Evolutionary conservation across 495 filamentous ascomycete species (phyloP), one percentile per base, ranked within the genome.

Genomic region (Neurospora sp.): DNA sequence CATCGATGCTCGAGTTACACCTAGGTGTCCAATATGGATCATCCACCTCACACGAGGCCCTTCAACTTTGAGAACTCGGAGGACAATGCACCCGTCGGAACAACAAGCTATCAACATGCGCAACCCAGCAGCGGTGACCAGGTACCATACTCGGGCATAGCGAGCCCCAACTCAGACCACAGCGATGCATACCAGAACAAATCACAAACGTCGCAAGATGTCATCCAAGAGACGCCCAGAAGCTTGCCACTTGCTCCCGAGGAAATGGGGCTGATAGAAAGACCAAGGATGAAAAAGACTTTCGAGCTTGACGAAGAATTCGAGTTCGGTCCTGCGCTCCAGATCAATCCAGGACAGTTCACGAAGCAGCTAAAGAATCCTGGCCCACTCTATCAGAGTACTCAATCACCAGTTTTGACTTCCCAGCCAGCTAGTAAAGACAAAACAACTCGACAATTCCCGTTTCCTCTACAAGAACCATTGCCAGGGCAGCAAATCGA

Each of bases 231-330:
- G 27, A 35, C 54, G 14, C 54, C 54, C 12, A 66, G 54, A 16
- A 66, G 54, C 54, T 66, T 66, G 54, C 54, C 54, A 35, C 54
- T 66, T 20, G 18, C 66, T n/a, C 8, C 49, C 20, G n/a, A 69
- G n/a, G 74, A 75, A 2, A 60, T 39, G 7, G 70, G 70, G 74
- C 62, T 75, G 23, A 31, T 75, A 6, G 71, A 73, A 9, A 73
- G 54, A 37, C 74, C 74, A 12, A 54, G 37, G 0, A 60, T 46
- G 23, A 66, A 4, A 10, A 54, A 62, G 23, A 27, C 20, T 4
- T 23, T 23, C 18, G 71, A 73, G 27, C n/a, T 73, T 11, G 74
- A 70, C 0, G 41, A 70, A 46, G 71, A 69, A 12, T 75, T 60
- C 66, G 20, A 62, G 20, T 75, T 39, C 7, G 74, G 74, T 54